Conservation (phyloP, 202 grass and related monocot genomes). For the Cymbopogon flexuosus region DNA sequence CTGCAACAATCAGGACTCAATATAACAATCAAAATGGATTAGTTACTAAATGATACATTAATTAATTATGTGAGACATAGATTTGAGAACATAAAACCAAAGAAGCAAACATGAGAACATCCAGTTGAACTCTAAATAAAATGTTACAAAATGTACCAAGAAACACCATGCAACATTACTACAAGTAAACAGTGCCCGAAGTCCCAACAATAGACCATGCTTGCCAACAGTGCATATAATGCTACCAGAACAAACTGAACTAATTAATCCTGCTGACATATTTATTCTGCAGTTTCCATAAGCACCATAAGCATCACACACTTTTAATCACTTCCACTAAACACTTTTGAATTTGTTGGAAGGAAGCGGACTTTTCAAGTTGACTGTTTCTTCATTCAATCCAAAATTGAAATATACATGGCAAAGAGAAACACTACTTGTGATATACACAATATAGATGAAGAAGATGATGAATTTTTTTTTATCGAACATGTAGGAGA, state of each 20-base stretch:
- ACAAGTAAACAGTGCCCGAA: neutral
- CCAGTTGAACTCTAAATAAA: conserved; percentile 2
- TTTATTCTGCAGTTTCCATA: conserved; percentile 7
- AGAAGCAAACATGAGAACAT: neutral
- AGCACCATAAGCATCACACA: neutral
- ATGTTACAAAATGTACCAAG: neutral
- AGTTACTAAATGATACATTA: neutral
- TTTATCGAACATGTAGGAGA: neutral
- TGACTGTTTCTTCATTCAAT: neutral
- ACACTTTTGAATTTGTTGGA: neutral
- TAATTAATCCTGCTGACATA: neutral
- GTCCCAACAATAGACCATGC: neutral
- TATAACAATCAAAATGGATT: neutral
- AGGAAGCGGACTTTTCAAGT: neutral
- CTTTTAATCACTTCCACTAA: neutral
- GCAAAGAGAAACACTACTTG: neutral
- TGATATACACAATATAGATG: neutral
- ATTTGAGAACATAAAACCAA: conserved; percentile 8
- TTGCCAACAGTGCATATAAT: neutral
- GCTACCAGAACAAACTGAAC: neutral
- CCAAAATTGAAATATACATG: neutral
- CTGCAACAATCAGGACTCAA: conserved; percentile 3
- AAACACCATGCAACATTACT: neutral
- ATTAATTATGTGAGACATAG: neutral
- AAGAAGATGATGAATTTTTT: neutral